These are phyloP conservation scores for Gaertneriomyces sp. DNA, from an alignment of 192 early-diverging fungal genomes.

Conservation along the genomic window DNA sequence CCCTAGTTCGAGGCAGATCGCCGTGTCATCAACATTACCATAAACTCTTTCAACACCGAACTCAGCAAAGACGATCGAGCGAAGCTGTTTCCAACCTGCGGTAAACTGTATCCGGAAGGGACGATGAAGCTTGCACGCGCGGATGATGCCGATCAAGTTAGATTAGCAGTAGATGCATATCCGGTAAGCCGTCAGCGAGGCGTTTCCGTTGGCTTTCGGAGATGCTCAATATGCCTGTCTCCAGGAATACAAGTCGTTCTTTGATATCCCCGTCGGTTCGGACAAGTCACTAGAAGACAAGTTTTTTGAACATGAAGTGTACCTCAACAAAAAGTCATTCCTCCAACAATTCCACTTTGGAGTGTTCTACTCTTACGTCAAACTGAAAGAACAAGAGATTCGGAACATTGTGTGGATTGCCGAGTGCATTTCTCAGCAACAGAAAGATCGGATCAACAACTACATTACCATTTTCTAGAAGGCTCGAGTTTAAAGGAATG, in stretches of 20 bases:
- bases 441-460: conserved; percentile 91
- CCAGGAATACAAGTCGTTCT: conserved; percentile 85
- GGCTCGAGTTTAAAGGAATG: too few relatives aligned
- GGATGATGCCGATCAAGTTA: conserved; percentile 95
- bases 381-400: conserved; percentile 98
- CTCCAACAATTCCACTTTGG: conserved; percentile 97
- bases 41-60: conserved; percentile 98
- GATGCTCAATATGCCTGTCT: neutral
- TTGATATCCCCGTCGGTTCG: conserved; percentile 60
- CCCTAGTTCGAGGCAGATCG: conserved; percentile 95
- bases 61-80: conserved; percentile 92
- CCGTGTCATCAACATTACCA: conserved; percentile 96
- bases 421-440: conserved; percentile 97
- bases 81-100: conserved; percentile 89
- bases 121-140: conserved; percentile 73
- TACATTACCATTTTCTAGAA: conserved; percentile 85
- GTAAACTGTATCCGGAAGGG: conserved; percentile 91
- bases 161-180: conserved; percentile 76
- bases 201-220: neutral
- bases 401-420: conserved; percentile 99
- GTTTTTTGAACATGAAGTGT: conserved; percentile 93
- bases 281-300: conserved; percentile 84
- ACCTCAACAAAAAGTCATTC: conserved; percentile 89
- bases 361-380: conserved; percentile 91
- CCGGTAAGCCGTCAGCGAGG: conserved; percentile 46